Conservation (phyloP, 2,329 filamentous ascomycete species). For the Metarhizium robertsii region DNA sequence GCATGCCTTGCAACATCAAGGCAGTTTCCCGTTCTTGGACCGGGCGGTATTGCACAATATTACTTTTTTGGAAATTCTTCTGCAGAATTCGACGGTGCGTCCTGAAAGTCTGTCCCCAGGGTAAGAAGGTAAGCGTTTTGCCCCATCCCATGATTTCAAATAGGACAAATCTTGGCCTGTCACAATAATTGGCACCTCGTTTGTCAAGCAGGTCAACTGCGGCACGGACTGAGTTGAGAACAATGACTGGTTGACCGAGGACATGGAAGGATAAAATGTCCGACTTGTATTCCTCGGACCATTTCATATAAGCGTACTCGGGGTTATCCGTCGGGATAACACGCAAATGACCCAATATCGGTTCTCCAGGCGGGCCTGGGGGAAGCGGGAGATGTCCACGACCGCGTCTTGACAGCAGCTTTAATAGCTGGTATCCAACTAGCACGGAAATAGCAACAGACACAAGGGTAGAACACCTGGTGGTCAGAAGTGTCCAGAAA, state of each 20-base stretch:
- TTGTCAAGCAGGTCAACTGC: constrained; percentile 36
- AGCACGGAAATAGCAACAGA: constrained; percentile 2
- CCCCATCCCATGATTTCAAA: constrained; percentile 36
- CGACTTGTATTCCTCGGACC: constrained; percentile 40
- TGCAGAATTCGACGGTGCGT: constrained; percentile 35
- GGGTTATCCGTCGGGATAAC: constrained; percentile 28
- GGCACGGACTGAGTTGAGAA: constrained; percentile 32
- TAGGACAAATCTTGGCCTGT: constrained; percentile 34
- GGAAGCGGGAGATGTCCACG: constrained; percentile 16
- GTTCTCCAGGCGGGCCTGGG: constrained; percentile 24
- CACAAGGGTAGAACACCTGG: neutral
- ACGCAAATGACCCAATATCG: constrained; percentile 33
- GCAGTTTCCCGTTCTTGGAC: constrained; percentile 26
- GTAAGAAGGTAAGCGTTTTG: constrained; percentile 35
- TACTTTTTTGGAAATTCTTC: constrained; percentile 30
- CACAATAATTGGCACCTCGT: constrained; percentile 33
- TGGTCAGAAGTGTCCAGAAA: neutral
- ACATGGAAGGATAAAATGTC: constrained; percentile 23
- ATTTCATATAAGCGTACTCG: constrained; percentile 20
- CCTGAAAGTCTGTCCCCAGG: constrained; percentile 31
- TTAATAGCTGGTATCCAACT: neutral
- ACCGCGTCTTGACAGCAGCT: neutral
- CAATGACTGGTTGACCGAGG: constrained; percentile 26
- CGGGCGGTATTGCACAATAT: constrained; percentile 22
- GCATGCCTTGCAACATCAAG: constrained; percentile 20